Evolutionary conservation across 225 moss, liverwort and hornwort species (phyloP), one percentile per base, ranked within the genome.

Genomic region (Physcomitrium patens): DNA sequence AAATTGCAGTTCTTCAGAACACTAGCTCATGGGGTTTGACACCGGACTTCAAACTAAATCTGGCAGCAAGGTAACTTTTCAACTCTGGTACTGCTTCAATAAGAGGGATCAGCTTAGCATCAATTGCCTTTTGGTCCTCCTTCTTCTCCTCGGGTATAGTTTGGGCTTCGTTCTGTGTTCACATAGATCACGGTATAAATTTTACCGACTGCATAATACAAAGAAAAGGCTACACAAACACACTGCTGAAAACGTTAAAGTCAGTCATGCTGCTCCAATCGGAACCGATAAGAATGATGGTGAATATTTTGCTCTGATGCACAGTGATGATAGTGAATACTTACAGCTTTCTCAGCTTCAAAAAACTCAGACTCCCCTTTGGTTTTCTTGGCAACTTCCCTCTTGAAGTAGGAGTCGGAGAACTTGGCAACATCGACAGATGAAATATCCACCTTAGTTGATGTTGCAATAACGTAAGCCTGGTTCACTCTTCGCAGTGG

Each of bases 401-500:
- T 63, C 77, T 81, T 86, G 70, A 92, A 92, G 75, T 90, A 90
- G 6, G 77, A 59, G 72, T 92, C 90, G 18, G 66, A 18, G 43
- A 61, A 86, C 61, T 92, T 90, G 10, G 77, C 51, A 41, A 88
- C 51, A 59, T 90, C 81, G 15, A 86, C 80, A 1, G 92, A 82
- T 10, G 80, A 63, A 37, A 92, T 65, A 27, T 92, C 90, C 26
- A 93, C 37, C 70, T 87, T 93, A 0, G 91, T 93, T 28, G 93
- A 93, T 3, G 91, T 91, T 14, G 86, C 63, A 49, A 91, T 87
- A 2, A 93, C 87, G 64, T 93, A 91, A 1, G 83, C 83, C 51
- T 93, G 91, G 52, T 93, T 91, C 12, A 89, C 93, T 16, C 93
- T 84, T 74, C 91, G 81, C 47, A 89, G 44, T n/a, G 91, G 93